phyloP scores from a whole-genome alignment of 1,139 yeast species.

The Yamadazyma sp. region DNA sequence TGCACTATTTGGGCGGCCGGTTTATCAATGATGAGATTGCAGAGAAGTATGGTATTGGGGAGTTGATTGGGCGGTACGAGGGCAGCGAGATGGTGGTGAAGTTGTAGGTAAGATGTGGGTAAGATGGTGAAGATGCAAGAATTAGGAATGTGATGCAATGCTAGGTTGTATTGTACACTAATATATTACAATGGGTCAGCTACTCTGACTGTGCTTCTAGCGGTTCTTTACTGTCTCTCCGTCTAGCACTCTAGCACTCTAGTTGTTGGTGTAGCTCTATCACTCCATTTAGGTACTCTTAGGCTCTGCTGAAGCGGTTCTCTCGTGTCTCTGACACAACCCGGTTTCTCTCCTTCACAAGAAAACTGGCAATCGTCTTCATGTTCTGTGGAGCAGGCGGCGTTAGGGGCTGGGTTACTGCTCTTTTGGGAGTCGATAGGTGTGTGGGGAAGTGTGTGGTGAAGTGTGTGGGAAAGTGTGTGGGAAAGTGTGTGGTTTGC shows the following conservation, averaged over 20 bases:
- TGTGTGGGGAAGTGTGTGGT: constrained; percentile 1
- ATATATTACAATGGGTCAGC: no score
- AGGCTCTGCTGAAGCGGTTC: constrained; percentile 2
- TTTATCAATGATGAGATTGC: constrained; percentile 71
- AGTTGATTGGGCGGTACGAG: constrained; percentile 29
- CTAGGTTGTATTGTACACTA: no score
- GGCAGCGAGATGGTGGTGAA: constrained; percentile 41
- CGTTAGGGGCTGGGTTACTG: constrained; percentile 5
- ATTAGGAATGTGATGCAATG: no score
- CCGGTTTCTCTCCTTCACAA: constrained; percentile 7
- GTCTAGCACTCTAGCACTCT: no score
- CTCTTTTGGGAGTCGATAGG: no score
- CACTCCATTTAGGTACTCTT: no score
- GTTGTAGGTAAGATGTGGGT: constrained; percentile 5
- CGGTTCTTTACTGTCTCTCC: no score
- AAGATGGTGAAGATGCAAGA: no score
- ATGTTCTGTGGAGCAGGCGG: constrained; percentile 6
- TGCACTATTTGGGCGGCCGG: constrained; percentile 88
- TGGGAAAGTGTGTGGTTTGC: not conserved
- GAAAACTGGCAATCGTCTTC: constrained; percentile 11
- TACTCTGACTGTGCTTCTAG: no score
- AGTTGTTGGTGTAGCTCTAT: no score
- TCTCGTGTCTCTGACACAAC: constrained; percentile 1
- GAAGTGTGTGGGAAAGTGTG: not conserved
- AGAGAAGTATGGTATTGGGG: constrained; percentile 65